These are phyloP conservation scores for Phaeodactylum tricornutum DNA, from an alignment of 108 stramenopile species.

Conservation along the genomic window DNA sequence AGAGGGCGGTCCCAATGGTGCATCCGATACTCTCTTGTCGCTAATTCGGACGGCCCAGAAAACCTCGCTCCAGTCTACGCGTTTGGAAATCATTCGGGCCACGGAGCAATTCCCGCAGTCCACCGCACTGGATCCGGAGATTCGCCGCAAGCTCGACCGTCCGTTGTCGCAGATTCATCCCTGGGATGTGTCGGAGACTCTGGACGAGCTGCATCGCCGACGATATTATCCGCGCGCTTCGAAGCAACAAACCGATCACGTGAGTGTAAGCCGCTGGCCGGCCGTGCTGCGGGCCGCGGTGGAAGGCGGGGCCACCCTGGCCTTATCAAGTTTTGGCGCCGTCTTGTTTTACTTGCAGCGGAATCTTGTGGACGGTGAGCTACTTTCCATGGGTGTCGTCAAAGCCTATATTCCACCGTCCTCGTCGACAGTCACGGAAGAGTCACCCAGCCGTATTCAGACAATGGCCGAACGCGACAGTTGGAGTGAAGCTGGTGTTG, in stretches of 20 bases:
- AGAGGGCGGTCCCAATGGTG: conserved; percentile 39
- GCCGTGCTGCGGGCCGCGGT: conserved; percentile 69
- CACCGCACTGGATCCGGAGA: conserved; percentile 44
- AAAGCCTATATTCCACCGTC: conserved; percentile 77
- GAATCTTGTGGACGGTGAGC: conserved; percentile 84
- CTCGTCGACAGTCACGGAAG: background rate
- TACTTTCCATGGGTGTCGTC: conserved; percentile 84
- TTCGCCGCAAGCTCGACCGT: conserved; percentile 45
- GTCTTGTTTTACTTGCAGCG: conserved; percentile 84
- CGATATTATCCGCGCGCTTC: conserved; percentile 74
- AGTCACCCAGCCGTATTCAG: too few relatives aligned
- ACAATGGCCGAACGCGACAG: too few relatives aligned
- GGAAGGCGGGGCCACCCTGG: conserved; percentile 67
- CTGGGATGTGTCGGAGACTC: conserved; percentile 69
- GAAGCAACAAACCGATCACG: conserved; percentile 13
- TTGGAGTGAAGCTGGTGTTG: too few relatives aligned
- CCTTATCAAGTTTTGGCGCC: conserved; percentile 80
- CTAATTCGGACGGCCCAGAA: conserved; percentile 27
- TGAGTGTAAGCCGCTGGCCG: conserved; percentile 62
- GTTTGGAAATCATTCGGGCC: conserved; percentile 34
- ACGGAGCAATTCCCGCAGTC: conserved; percentile 62
- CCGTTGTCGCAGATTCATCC: conserved; percentile 39
- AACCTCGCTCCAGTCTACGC: conserved; percentile 11
- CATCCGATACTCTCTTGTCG: conserved; percentile 30
- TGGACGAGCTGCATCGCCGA: conserved; percentile 65